These are phyloP conservation scores for Petrea volubilis DNA, from an alignment of 257 asterid species.

Conservation along the genomic window DNA sequence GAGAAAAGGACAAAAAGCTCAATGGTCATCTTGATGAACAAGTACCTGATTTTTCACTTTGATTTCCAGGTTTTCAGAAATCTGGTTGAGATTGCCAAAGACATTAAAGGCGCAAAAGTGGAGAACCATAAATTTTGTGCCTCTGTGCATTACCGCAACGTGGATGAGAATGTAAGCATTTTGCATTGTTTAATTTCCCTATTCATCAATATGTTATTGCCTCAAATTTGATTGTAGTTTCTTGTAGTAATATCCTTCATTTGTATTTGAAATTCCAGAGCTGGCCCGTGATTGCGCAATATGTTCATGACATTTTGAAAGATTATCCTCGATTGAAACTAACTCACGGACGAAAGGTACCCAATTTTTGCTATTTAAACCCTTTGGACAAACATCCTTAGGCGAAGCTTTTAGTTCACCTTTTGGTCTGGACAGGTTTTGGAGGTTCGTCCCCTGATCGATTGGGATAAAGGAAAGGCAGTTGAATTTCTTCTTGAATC, in stretches of 20 bases:
- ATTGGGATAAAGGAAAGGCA: constrained; percentile 98
- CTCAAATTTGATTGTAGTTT: not conserved
- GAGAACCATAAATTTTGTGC: constrained; percentile 89
- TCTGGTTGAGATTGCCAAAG: constrained; percentile 64
- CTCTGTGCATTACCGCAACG: constrained; percentile 93
- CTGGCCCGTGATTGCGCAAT: constrained; percentile 81
- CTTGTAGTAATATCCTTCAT: not conserved
- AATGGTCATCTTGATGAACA: not conserved
- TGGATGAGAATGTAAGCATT: constrained; percentile 69
- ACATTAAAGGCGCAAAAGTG: constrained; percentile 77
- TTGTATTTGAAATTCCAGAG: constrained; percentile 41
- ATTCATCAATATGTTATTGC: too few species aligned
- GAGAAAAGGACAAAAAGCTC: too few species aligned
- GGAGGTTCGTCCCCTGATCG: constrained; percentile 90
- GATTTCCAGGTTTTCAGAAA: constrained; percentile 57
- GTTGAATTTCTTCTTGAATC: constrained; percentile 89
- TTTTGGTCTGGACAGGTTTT: constrained; percentile 79
- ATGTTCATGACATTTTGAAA: constrained; percentile 72
- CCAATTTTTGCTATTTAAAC: not conserved
- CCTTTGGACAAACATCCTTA: not conserved
- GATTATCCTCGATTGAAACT: constrained; percentile 68
- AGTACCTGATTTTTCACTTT: constrained; percentile 4
- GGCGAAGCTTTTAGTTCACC: not conserved
- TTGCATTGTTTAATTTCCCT: too few species aligned
- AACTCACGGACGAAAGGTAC: constrained; percentile 96